Conservation (phyloP, 306 rosid genomes). For the Medicago ruthenica region DNA sequence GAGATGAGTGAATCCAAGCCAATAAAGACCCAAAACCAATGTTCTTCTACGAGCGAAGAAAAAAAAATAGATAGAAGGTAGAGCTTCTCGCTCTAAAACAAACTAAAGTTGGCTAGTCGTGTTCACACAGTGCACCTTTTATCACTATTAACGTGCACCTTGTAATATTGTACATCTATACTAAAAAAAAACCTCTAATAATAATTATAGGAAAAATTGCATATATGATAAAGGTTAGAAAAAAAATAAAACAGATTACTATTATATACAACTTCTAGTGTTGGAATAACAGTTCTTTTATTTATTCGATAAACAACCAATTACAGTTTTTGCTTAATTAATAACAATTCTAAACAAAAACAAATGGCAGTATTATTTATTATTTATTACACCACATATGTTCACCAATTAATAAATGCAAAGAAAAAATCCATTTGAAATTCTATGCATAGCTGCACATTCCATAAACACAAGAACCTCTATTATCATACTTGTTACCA, state of each 20-base stretch:
- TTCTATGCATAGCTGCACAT: too few relatives aligned
- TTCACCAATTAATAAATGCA: slow-evolving; percentile 7
- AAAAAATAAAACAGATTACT: not conserved
- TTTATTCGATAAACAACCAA: slow-evolving; percentile 6
- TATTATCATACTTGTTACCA: too few relatives aligned
- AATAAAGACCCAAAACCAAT: too few relatives aligned
- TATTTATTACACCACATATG: not conserved
- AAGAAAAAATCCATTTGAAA: too few relatives aligned
- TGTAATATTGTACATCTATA: not conserved
- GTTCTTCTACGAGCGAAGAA: too few relatives aligned
- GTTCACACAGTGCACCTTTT: too few relatives aligned
- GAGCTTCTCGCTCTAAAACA: too few relatives aligned
- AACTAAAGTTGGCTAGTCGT: too few relatives aligned
- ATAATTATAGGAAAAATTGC: not conserved
- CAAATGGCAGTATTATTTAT: not conserved
- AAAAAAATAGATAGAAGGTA: too few relatives aligned
- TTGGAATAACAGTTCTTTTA: not conserved
- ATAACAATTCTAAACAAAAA: not conserved
- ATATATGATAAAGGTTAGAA: not conserved
- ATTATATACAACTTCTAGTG: not conserved
- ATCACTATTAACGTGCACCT: too few relatives aligned
- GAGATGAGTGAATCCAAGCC: too few relatives aligned
- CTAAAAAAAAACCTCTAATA: not conserved
- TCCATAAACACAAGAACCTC: too few relatives aligned
- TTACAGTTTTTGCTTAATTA: slow-evolving; percentile 15